These are phyloP conservation scores for Saccharomycopsis selenospora DNA, from an alignment of 805 yeast genomes.

Conservation along the genomic window DNA sequence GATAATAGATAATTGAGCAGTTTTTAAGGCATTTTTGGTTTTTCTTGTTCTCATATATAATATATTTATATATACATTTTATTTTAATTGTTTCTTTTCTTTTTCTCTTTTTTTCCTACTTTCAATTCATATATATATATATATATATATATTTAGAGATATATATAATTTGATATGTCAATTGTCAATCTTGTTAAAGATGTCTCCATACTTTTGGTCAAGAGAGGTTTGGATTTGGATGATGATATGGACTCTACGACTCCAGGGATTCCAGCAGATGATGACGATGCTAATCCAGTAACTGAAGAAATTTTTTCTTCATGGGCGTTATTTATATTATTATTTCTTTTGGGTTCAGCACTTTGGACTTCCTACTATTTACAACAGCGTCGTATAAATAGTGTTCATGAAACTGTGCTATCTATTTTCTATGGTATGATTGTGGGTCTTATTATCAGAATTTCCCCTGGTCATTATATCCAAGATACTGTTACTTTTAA, in stretches of 20 bases:
- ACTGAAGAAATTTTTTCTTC: constrained; percentile 94
- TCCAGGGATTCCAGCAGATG: constrained; percentile 50
- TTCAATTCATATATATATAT: no score
- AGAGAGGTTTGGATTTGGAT: constrained; percentile 20
- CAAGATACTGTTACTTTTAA: constrained; percentile 93
- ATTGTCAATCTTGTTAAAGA: constrained; percentile 4
- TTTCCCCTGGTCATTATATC: constrained; percentile 93
- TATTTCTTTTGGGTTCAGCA: constrained; percentile 76
- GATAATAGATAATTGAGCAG: no score
- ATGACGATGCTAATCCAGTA: constrained; percentile 67
- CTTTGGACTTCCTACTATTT: constrained; percentile 92
- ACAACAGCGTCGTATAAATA: constrained; percentile 85
- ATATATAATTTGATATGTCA: no score
- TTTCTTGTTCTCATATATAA: no score
- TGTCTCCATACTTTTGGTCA: constrained; percentile 3
- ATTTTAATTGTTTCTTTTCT: no score
- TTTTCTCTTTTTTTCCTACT: no score
- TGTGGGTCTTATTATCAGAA: constrained; percentile 83
- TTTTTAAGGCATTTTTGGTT: no score
- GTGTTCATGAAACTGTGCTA: constrained; percentile 94
- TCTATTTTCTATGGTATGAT: constrained; percentile 96
- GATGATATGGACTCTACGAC: constrained; percentile 29
- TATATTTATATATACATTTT: no score
- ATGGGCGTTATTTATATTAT: constrained; percentile 90
- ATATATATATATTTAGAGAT: no score